Percentiles rank a stretch among this genome's conserved stretches.
These are phyloP conservation scores for Endothia cerciana DNA, from an alignment of 2,329 filamentous ascomycete genomes.

Conservation along the genomic window DNA sequence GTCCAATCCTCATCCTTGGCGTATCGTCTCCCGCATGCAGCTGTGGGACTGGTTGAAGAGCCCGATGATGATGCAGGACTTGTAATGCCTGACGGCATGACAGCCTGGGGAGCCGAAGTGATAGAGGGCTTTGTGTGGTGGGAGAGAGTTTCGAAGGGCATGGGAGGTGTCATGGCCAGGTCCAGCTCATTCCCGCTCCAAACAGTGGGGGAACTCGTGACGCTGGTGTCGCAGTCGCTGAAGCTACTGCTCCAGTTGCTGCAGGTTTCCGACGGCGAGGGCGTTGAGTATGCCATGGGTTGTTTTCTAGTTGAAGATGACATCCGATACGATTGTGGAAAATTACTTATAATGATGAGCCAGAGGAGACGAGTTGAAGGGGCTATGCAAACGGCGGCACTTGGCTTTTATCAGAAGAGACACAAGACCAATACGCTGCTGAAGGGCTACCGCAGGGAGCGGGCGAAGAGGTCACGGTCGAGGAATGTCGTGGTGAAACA, in stretches of 20 bases:
- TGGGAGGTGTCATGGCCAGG: neutral
- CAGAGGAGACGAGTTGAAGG: constrained; percentile 9
- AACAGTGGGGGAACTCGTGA: neutral
- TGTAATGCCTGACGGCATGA: neutral
- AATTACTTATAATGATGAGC: neutral
- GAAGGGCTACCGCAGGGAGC: constrained; percentile 5
- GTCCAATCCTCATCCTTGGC: constrained; percentile 36
- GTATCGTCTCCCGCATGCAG: constrained; percentile 17
- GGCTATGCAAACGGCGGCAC: neutral
- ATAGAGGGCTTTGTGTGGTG: neutral
- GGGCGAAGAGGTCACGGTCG: constrained; percentile 5
- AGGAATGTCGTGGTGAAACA: constrained; percentile 19
- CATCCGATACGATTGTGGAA: neutral
- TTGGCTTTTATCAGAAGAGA: neutral
- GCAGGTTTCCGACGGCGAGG: constrained; percentile 18
- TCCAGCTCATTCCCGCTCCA: neutral
- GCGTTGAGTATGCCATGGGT: constrained; percentile 11
- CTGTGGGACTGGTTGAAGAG: no score
- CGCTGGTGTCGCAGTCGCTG: constrained; percentile 16
- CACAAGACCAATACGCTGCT: neutral
- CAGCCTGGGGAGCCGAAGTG: neutral
- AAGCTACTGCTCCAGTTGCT: constrained; percentile 19
- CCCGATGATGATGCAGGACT: constrained; percentile 1
- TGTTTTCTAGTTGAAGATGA: no score
- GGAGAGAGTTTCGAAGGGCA: neutral